Conservation (phyloP, 768 basidiomycete genomes). For the Asterophora parasitica region DNA sequence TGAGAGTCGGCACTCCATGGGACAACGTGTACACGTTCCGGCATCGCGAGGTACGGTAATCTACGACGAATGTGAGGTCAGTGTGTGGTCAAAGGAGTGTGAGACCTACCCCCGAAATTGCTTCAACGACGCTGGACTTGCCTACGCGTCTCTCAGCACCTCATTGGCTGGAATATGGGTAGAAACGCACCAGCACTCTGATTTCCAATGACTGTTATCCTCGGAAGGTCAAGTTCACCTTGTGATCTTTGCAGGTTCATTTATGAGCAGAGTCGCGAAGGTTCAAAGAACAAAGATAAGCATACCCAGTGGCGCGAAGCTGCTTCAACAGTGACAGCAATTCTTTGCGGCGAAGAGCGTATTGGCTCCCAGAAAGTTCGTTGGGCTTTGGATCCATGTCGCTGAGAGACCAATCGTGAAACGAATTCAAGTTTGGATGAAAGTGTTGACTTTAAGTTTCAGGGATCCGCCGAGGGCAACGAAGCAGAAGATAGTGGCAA, state of each 20-base stretch:
- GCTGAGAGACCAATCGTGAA: too few species aligned
- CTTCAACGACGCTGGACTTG: conserved; percentile 44
- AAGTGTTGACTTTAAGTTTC: too few species aligned
- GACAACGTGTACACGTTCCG: conserved; percentile 42
- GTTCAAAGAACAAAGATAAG: neutral
- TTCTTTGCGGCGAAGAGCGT: conserved; percentile 26
- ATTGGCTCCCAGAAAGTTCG: conserved; percentile 25
- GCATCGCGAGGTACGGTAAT: conserved; percentile 46
- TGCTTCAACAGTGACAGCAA: conserved; percentile 27
- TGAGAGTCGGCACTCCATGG: conserved; percentile 32
- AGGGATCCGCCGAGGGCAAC: too few species aligned
- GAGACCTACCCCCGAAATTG: conserved; percentile 38
- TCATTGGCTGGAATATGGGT: neutral
- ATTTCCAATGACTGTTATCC: conserved; percentile 48
- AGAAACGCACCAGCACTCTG: conserved; percentile 39
- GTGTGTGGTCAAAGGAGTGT: neutral
- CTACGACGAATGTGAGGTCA: conserved; percentile 18
- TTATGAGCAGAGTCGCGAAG: neutral
- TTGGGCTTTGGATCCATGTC: neutral
- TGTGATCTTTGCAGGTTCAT: conserved; percentile 28
- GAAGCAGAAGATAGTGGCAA: too few species aligned
- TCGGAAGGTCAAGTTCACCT: conserved; percentile 42
- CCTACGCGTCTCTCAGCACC: conserved; percentile 13
- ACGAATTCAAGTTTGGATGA: too few species aligned
- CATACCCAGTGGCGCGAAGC: conserved; percentile 29